A percentile compares a stretch with the other conserved stretches of the same genome.
These are phyloP conservation scores for Saturnispora ahearnii DNA, from an alignment of 805 yeast genomes.

Conservation along the genomic window DNA sequence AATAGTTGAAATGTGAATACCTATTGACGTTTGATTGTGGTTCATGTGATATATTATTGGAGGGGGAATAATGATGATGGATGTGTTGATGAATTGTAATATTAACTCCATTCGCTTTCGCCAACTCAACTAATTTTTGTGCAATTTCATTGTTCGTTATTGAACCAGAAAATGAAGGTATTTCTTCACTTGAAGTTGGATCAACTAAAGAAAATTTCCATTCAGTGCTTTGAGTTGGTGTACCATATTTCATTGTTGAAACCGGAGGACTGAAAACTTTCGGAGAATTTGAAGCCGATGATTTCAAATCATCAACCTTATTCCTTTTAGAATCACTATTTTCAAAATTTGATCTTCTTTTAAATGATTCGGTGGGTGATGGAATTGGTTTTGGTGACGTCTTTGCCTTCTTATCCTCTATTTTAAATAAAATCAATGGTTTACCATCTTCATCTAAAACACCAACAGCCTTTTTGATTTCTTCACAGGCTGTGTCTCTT, in stretches of 20 bases:
- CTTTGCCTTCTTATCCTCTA: neutral
- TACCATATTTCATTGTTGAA: constrained; percentile 10
- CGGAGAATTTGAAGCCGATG: constrained; percentile 7
- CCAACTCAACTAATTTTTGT: constrained; percentile 49
- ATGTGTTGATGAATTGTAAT: constrained; percentile 79
- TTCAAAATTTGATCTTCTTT: neutral
- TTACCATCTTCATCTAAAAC: constrained; percentile 21
- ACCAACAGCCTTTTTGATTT: constrained; percentile 52
- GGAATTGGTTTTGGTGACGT: neutral
- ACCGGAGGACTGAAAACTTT: constrained; percentile 7
- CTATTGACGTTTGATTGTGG: constrained; percentile 49
- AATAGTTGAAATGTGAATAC: constrained; percentile 62
- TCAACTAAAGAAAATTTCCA: constrained; percentile 54
- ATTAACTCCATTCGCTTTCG: constrained; percentile 45
- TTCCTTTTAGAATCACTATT: neutral
- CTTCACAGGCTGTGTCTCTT: constrained; percentile 49
- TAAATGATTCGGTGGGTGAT: neutral
- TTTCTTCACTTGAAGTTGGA: constrained; percentile 34
- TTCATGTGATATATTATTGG: constrained; percentile 28
- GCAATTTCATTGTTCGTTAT: constrained; percentile 48
- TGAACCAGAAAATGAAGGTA: constrained; percentile 37
- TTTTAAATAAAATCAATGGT: constrained; percentile 10
- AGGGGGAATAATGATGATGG: constrained; percentile 63
- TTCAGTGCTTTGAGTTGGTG: constrained; percentile 34
- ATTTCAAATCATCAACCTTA: constrained; percentile 5